phyloP scores from a whole-genome alignment of 1,139 yeast species.

The Pichia sp. region DNA sequence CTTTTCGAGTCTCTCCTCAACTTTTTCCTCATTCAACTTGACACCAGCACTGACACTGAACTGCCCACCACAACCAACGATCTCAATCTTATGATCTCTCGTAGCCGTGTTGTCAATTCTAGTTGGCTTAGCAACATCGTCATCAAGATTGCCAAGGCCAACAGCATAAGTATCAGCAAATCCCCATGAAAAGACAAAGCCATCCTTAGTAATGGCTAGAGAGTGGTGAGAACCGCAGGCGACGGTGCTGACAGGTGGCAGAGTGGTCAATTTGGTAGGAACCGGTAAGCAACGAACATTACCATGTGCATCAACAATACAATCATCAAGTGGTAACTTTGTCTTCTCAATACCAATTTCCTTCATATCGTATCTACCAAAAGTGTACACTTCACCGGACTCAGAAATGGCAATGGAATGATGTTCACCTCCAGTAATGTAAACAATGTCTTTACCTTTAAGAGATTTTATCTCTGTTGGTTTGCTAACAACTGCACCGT shows the following conservation, averaged over 20 bases:
- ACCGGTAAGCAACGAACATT: constrained; percentile 82
- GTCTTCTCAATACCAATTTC: constrained; percentile 76
- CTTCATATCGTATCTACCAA: constrained; percentile 92
- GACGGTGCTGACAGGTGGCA: constrained; percentile 58
- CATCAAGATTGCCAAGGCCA: constrained; percentile 91
- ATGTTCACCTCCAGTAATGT: constrained; percentile 90
- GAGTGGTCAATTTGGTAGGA: constrained; percentile 63
- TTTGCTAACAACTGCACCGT: constrained; percentile 73
- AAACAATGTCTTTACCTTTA: constrained; percentile 51
- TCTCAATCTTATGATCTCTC: constrained; percentile 60
- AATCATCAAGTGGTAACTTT: constrained; percentile 46
- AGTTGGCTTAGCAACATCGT: constrained; percentile 83
- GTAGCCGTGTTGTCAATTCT: constrained; percentile 92
- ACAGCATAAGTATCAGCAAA: constrained; percentile 95
- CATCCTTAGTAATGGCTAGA: constrained; percentile 78
- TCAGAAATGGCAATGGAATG: constrained; percentile 75
- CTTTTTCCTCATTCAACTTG: constrained; percentile 52
- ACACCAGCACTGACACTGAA: constrained; percentile 84
- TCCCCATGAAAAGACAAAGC: constrained; percentile 93
- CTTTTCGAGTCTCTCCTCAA: constrained; percentile 51
- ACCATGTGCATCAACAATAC: constrained; percentile 76
- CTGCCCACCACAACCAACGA: constrained; percentile 93
- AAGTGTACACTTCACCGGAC: constrained; percentile 70
- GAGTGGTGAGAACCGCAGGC: constrained; percentile 93
- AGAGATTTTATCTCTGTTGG: constrained; percentile 71